phyloP scores from a whole-genome alignment of 73 alveolate species.

The Tetrahymena thermophila region DNA sequence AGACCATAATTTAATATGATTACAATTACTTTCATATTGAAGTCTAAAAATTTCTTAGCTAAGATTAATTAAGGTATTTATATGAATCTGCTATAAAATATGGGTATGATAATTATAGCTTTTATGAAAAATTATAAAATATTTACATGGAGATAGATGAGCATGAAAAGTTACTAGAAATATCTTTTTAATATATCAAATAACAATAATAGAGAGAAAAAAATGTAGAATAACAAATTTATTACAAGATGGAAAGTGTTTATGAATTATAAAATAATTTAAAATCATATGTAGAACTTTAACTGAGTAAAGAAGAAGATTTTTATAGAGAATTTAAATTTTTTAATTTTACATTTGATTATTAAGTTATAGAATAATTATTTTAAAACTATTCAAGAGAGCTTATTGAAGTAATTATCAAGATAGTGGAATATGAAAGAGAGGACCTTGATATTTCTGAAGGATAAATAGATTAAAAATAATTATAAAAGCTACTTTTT shows the following conservation, averaged over 20 bases:
- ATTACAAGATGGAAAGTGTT: neutral
- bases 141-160: neutral
- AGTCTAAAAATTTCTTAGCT: no score
- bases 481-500: neutral
- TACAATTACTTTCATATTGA: neutral
- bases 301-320: no score
- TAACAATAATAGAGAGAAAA: no score
- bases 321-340: no score
- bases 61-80: neutral
- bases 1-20: neutral
- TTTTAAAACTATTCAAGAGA: neutral
- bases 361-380: neutral
- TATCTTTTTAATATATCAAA: neutral
- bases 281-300: neutral
- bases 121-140: no score
- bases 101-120: neutral
- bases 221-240: no score
- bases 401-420: neutral
- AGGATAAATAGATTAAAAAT: neutral
- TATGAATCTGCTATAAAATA: neutral
- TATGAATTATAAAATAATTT: no score
- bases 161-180: neutral
- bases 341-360: neutral
- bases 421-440: neutral
- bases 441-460: neutral